Evolutionary conservation across 2,329 filamentous ascomycete species (phyloP).

Genomic region (Aspergillus pseudoviridinutans): DNA sequence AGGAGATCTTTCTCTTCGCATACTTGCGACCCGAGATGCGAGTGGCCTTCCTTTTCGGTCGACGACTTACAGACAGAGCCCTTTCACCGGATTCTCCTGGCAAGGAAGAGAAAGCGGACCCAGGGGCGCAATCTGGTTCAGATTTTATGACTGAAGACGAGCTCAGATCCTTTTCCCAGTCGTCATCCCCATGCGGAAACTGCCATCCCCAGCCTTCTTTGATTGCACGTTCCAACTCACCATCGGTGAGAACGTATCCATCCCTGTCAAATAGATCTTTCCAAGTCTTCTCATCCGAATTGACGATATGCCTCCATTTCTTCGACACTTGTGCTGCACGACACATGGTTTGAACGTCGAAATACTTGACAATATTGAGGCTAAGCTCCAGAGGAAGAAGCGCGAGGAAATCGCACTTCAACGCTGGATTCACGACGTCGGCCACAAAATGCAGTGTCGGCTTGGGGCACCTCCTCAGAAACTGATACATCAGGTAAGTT

Average conservation of each 20-base stretch:
- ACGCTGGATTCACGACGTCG: conserved; percentile 82
- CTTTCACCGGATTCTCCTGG: conserved; percentile 20
- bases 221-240: conserved; percentile 82
- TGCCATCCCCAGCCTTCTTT: conserved; percentile 97
- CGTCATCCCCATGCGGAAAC: conserved; percentile 69
- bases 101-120: conserved; percentile 18
- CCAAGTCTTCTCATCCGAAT: conserved; percentile 93
- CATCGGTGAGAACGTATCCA: conserved; percentile 71
- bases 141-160: conserved; percentile 39
- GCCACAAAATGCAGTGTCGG: conserved; percentile 86
- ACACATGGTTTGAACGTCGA: conserved; percentile 82
- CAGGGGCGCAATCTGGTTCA: conserved; percentile 35
- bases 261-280: conserved; percentile 85
- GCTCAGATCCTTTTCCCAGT: conserved; percentile 78
- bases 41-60: conserved; percentile 48
- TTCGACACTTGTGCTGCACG: conserved; percentile 90
- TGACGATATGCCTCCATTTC: conserved; percentile 85
- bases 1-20: conserved; percentile 52
- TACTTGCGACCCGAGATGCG: conserved; percentile 50
- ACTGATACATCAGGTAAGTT: conserved; percentile 93
- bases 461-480: conserved; percentile 81
- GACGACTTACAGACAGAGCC: conserved; percentile 25
- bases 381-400: conserved; percentile 82
- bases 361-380: conserved; percentile 79
- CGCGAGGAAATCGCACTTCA: conserved; percentile 90